These are phyloP conservation scores for Solanum corneliomulleri DNA, from an alignment of 257 asterid genomes.

Conservation along the genomic window DNA sequence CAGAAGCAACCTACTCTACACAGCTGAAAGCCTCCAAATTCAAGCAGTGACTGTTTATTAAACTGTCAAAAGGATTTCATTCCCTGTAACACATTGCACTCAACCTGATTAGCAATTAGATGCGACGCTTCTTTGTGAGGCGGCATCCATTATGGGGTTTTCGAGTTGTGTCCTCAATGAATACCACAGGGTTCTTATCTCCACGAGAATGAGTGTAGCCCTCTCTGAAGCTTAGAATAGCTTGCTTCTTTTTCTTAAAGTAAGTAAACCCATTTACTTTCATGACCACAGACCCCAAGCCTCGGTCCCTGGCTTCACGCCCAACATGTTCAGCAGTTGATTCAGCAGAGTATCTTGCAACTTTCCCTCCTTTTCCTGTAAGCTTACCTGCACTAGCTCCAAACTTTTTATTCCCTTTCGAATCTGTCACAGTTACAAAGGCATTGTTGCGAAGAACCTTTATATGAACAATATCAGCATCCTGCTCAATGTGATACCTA, in stretches of 20 bases:
- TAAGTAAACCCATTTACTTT: conserved; percentile 65
- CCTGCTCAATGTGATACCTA: conserved; percentile 33
- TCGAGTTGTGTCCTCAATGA: conserved; percentile 78
- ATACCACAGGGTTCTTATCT: conserved; percentile 57
- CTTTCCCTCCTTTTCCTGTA: conserved; percentile 60
- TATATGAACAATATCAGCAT: conserved; percentile 82
- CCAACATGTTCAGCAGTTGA: conserved; percentile 87
- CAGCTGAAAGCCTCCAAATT: not conserved
- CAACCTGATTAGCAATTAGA: conserved; percentile 18
- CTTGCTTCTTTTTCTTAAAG: conserved; percentile 70
- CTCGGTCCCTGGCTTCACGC: conserved; percentile 52
- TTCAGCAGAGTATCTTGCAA: conserved; percentile 58
- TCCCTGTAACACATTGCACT: not conserved
- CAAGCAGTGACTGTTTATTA: not conserved
- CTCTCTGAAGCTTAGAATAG: conserved; percentile 64
- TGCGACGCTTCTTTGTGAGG: conserved; percentile 56
- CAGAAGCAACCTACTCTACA: not conserved
- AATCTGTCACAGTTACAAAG: conserved; percentile 68
- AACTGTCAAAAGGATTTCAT: not conserved
- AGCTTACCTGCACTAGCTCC: conserved; percentile 66
- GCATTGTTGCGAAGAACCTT: conserved; percentile 81
- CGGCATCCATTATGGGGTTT: conserved; percentile 92
- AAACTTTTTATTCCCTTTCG: conserved; percentile 60
- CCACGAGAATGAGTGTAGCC: conserved; percentile 69
- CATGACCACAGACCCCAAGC: conserved; percentile 64